Percentiles rank a stretch among this genome's conserved stretches.
These are phyloP conservation scores for Pythium plurisporium DNA, from an alignment of 352 stramenopile species.

Conservation along the genomic window DNA sequence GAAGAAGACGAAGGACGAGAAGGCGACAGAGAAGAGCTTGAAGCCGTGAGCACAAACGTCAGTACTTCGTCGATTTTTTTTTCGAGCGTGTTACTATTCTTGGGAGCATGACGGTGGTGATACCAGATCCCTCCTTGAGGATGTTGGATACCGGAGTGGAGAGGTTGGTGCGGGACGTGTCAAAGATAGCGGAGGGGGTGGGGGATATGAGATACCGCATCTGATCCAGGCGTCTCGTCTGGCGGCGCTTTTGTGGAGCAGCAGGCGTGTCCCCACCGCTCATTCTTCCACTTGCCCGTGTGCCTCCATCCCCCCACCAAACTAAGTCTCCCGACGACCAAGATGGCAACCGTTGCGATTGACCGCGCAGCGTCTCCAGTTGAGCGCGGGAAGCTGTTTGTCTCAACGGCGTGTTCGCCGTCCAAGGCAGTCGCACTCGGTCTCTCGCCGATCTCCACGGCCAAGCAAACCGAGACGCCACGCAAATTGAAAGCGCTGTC, in stretches of 20 bases:
- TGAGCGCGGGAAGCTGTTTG: not conserved
- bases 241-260: too few relatives aligned
- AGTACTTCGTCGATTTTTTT: too few relatives aligned
- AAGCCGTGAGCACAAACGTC: not conserved
- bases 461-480: conserved; percentile 13
- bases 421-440: not conserved
- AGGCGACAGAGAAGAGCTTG: not conserved
- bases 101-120: too few relatives aligned
- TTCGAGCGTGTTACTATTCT: too few relatives aligned
- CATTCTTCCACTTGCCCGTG: conserved; percentile 3
- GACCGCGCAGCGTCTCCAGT: not conserved
- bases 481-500: conserved; percentile 4
- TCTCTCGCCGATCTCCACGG: conserved; percentile 8
- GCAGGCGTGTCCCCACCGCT: too few relatives aligned
- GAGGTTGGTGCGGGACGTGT: not conserved
- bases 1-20: too few relatives aligned
- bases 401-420: conserved; percentile 2
- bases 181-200: conserved; percentile 10
- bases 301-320: not conserved
- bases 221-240: too few relatives aligned
- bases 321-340: not conserved
- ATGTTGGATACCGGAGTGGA: not conserved
- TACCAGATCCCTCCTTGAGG: conserved; percentile 8
- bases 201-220: not conserved
- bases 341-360: conserved; percentile 5